Evolutionary conservation across 805 yeast genomes (phyloP), one percentile per base, ranked within the genome.

Genomic region (Sporopachydermia lactativora): DNA sequence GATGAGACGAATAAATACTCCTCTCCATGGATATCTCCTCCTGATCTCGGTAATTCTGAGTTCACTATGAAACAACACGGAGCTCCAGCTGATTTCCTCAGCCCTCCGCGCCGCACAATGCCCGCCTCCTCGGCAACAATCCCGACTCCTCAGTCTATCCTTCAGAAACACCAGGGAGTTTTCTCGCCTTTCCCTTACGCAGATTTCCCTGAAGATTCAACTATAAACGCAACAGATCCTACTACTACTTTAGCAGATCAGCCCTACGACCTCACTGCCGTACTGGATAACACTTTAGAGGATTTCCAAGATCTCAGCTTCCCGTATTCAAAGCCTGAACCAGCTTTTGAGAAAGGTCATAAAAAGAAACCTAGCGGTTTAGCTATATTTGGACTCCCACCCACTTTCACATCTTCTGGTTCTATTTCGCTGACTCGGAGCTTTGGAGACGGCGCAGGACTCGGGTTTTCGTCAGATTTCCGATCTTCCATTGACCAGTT

Each of bases 301-400:
- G 31, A 24, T 8, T 24, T 24, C 31, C 31, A 24, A 24, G 31
- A 24, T n/a, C 31, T 24, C n/a, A 24, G 31, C n/a, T 24, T 24
- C n/a, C 31, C 31, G 8, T 24, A 24, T 24, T 24, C 31, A 8
- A 24, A 24, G 31, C 31, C 31, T 8, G 13, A 24, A n/a, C 31
- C 31, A 24, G 8, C 31, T 24, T 24, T 24, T 24, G n/a, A 8
- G 13, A 24, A 24, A n/a, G 31, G 31, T 24, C 31, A 24, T 24
- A 24, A 24, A 24, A 24, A 24, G n/a, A 24, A 24, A 24, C 31
- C 31, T n/a, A 24, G 31, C n/a, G 31, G 31, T 8, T 24, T 24
- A 24, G 31, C 13, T 8, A 24, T 24, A 24, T 24, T 24, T 24
- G 31, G 31, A 8, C n/a, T 24, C 13, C 31, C 31, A 8, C 31